Evolutionary conservation across 2,329 filamentous ascomycete species (phyloP).

Genomic region (Arthrobotrys musiformis): DNA sequence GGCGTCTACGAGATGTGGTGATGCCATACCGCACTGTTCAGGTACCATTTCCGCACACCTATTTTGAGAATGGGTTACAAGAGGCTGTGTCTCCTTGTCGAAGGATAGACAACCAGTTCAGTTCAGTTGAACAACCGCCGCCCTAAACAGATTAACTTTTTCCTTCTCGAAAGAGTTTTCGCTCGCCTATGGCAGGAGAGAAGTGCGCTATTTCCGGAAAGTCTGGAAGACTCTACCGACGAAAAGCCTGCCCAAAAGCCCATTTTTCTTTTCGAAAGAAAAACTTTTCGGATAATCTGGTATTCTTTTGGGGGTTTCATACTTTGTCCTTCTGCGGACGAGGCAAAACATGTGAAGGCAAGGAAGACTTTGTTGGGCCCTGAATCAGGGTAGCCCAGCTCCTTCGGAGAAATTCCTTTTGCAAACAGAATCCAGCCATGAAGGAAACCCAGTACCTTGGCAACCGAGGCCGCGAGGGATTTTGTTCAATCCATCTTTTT

Average conservation of each 20-base stretch:
- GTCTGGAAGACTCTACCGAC: slow-evolving; percentile 19
- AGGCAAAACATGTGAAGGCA: slow-evolving; percentile 39
- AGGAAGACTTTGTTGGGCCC: slow-evolving; percentile 10
- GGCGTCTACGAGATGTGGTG: slow-evolving; percentile 8
- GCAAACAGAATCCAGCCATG: slow-evolving; percentile 4
- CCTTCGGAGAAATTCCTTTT: slow-evolving; percentile 41
- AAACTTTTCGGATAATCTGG: slow-evolving; percentile 29
- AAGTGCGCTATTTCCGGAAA: slow-evolving; percentile 48
- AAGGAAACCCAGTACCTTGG: slow-evolving; percentile 5
- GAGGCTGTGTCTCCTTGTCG: slow-evolving; percentile 28
- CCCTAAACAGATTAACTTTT: slow-evolving; percentile 10
- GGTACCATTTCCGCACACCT: not conserved
- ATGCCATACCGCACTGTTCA: slow-evolving; percentile 3
- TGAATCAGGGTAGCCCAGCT: slow-evolving; percentile 40
- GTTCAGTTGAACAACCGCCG: slow-evolving; percentile 13
- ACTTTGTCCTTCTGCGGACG: not conserved
- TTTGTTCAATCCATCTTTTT: not conserved
- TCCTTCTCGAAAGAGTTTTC: slow-evolving; percentile 9
- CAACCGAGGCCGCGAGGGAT: slow-evolving; percentile 25
- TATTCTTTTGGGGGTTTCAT: slow-evolving; percentile 13
- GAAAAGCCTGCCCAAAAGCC: not conserved
- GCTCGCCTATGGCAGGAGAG: slow-evolving; percentile 23
- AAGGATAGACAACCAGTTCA: not conserved
- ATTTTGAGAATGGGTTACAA: slow-evolving; percentile 23
- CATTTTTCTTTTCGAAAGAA: not conserved